These are phyloP conservation scores for Zelopaecilomyces penicillatus DNA, from an alignment of 2,329 filamentous ascomycete species.

Conservation along the genomic window DNA sequence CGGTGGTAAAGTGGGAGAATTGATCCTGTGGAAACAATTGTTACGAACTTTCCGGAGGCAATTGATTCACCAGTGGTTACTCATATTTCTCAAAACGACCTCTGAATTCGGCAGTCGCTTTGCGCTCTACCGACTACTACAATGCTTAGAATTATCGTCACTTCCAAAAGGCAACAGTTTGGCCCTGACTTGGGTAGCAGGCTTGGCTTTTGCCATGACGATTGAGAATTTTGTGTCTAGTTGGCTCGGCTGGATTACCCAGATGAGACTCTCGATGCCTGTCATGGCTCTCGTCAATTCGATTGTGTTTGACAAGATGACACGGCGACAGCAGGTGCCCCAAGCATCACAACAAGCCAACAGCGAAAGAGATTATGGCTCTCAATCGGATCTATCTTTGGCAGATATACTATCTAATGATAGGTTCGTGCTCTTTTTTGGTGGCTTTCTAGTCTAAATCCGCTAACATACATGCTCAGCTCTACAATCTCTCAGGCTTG, in stretches of 20 bases:
- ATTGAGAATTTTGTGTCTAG: background rate
- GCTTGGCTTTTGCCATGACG: background rate
- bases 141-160: background rate
- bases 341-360: background rate
- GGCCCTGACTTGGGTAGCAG: background rate
- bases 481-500: background rate
- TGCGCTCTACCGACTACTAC: conserved; percentile 1
- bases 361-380: too few relatives aligned
- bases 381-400: background rate
- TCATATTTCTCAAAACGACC: conserved; percentile 1
- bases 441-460: background rate
- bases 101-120: conserved; percentile 5
- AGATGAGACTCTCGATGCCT: conserved; percentile 3
- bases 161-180: background rate
- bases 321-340: background rate
- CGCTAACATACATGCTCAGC: background rate
- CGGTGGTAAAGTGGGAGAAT: background rate
- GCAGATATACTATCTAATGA: background rate
- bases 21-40: conserved; percentile 1
- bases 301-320: conserved; percentile 4
- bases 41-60: background rate
- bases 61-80: conserved; percentile 3
- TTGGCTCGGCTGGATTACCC: conserved; percentile 2
- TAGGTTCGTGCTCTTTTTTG: background rate
- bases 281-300: conserved; percentile 5